Percentiles rank a stretch among this genome's conserved stretches.
Evolutionary conservation across 768 basidiomycete genomes (phyloP).

Genomic region (Clitopilus hobsonii): DNA sequence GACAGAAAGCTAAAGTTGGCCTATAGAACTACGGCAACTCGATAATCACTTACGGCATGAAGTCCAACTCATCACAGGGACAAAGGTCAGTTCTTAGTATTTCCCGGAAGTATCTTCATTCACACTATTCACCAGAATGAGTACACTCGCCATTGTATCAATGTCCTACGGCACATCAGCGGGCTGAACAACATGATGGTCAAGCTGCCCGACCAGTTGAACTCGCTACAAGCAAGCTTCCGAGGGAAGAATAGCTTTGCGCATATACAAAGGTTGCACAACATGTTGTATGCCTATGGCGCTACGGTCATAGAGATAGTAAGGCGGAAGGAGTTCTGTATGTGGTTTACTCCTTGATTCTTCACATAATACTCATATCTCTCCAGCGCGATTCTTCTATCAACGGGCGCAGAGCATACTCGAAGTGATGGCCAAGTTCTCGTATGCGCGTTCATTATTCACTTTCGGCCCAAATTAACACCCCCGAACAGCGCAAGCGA

Average conservation of each 20-base stretch:
- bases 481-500: slow-evolving; percentile 55
- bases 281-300: slow-evolving; percentile 88
- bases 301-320: slow-evolving; percentile 90
- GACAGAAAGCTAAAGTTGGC: not conserved
- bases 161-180: slow-evolving; percentile 71
- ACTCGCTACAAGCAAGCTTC: slow-evolving; percentile 65
- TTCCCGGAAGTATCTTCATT: slow-evolving; percentile 11
- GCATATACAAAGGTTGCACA: slow-evolving; percentile 87
- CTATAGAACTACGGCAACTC: slow-evolving; percentile 58
- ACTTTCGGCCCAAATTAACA: slow-evolving; percentile 1
- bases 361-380: slow-evolving; percentile 1
- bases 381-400: slow-evolving; percentile 71
- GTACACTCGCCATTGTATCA: slow-evolving; percentile 64
- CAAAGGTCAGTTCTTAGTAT: slow-evolving; percentile 45
- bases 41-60: slow-evolving; percentile 62
- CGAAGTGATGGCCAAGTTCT: slow-evolving; percentile 83
- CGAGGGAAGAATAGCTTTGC: slow-evolving; percentile 78
- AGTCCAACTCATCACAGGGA: slow-evolving; percentile 47
- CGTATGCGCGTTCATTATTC: slow-evolving; percentile 44
- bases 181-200: slow-evolving; percentile 78
- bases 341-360: slow-evolving; percentile 17
- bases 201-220: slow-evolving; percentile 60
- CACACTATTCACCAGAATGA: slow-evolving; percentile 49
- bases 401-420: slow-evolving; percentile 77
- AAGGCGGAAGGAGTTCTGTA: slow-evolving; percentile 84